Evolutionary conservation across 73 alveolate genomes (phyloP).

Genomic region (Tetrahymena malaccensis): DNA sequence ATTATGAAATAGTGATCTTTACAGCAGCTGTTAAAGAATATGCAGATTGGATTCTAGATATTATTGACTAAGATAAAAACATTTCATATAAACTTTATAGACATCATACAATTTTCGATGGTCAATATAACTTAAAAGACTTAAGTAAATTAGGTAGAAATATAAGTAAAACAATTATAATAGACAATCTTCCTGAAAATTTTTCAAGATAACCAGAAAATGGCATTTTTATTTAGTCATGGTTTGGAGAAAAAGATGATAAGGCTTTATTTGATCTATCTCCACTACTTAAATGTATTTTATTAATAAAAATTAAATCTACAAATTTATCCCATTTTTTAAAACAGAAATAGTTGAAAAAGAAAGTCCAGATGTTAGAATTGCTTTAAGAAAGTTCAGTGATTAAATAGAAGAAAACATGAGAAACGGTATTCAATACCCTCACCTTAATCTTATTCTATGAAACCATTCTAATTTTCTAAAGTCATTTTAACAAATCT

Average conservation of each 20-base stretch:
- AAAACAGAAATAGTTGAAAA: slow-evolving; percentile 63
- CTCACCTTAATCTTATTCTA: background rate
- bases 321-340: no score
- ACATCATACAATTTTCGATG: slow-evolving; percentile 81
- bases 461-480: background rate
- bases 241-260: slow-evolving; percentile 88
- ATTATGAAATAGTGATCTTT: slow-evolving; percentile 91
- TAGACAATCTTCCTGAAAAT: slow-evolving; percentile 95
- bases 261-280: slow-evolving; percentile 83
- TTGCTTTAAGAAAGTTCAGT: slow-evolving; percentile 53
- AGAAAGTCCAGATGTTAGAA: slow-evolving; percentile 84
- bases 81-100: slow-evolving; percentile 81
- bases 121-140: slow-evolving; percentile 82
- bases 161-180: slow-evolving; percentile 76
- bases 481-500: background rate
- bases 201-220: slow-evolving; percentile 82
- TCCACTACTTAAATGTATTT: slow-evolving; percentile 56
- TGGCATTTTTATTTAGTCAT: slow-evolving; percentile 91
- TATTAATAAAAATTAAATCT: background rate
- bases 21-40: slow-evolving; percentile 96
- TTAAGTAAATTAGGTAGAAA: slow-evolving; percentile 92
- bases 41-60: slow-evolving; percentile 89
- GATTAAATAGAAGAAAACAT: slow-evolving; percentile 64
- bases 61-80: slow-evolving; percentile 63
- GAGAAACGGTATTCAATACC: background rate